Evolutionary conservation across 2,329 filamentous ascomycete genomes (phyloP), one percentile per base, ranked within the genome.

Genomic region (Ampelomyces quisqualis): DNA sequence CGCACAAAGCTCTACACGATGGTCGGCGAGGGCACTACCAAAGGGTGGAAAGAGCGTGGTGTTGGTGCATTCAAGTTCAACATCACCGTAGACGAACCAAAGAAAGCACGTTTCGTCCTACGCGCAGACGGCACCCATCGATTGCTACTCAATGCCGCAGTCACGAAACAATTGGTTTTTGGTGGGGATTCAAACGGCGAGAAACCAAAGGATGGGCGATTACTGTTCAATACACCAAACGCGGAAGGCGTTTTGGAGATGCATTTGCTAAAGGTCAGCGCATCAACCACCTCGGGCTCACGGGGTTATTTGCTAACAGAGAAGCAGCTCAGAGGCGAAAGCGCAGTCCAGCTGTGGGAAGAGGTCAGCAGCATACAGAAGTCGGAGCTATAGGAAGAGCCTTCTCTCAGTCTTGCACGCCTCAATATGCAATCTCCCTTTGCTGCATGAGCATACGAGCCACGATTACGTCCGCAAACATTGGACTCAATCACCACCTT

Each of bases 1-100:
- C 84, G 90, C 51, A 86, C 88, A 14, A 95, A 94, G 68, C 80
- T 97, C 43, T 97, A 88, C 72, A 79, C 85, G 43, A 86, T 93
- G 57, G 82, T 81, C 50, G 75, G 76, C 23, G 77, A 77, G 31
- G 60, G 57, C 5, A 58, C 59, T 22, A 70, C 70, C 51, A 79
- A 79, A 39, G 83, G 82, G 32, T 97, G 91, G 91, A 91, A 91
- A 67, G 91, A 97, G 70, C 83, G 90, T 37, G 90, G 90, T 9
- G 78, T 84, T 3, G 90, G 90, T 30, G 85, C 85, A 55, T 76
- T 95, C 54, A 93, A 93, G 70, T 78, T 95, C 64, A 95, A 96
- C 58, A 47, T 64, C 22, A 62, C 53, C 9, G 51, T 54, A 7
- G 53, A 63, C 10, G 53, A 55, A 14, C 67, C 51, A 45, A 80